Evolutionary conservation across 768 basidiomycete species (phyloP).

Genomic region (Boletellus ananiceps): DNA sequence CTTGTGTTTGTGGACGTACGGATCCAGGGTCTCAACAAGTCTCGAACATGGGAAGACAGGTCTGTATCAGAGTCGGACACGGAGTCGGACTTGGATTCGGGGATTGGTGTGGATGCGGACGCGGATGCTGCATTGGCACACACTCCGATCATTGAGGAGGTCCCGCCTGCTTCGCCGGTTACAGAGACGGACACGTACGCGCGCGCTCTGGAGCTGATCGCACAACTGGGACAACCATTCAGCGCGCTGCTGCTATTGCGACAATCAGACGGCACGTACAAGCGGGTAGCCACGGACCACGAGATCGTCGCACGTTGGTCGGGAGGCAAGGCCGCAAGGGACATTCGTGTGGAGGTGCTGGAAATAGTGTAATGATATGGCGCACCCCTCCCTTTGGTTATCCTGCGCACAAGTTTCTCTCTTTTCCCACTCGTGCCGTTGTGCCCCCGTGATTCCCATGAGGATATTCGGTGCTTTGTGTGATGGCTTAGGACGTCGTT

Average conservation of each 20-base stretch:
- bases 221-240: slow-evolving; percentile 5
- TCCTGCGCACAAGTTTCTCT: too few relatives aligned
- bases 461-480: too few relatives aligned
- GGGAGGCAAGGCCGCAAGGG: not conserved
- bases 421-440: too few relatives aligned
- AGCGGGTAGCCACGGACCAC: slow-evolving; percentile 5
- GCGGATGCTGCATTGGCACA: not conserved
- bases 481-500: too few relatives aligned
- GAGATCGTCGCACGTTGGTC: slow-evolving; percentile 1
- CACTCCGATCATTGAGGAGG: not conserved
- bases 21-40: not conserved
- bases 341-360: slow-evolving; percentile 1
- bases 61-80: not conserved
- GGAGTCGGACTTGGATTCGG: not conserved
- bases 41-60: not conserved
- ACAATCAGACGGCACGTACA: not conserved
- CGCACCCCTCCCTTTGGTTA: not conserved
- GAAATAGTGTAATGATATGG: not conserved
- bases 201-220: slow-evolving; percentile 3
- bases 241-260: slow-evolving; percentile 1
- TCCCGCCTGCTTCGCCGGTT: not conserved
- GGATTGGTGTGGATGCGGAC: not conserved
- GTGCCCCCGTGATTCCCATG: too few relatives aligned
- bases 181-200: not conserved
- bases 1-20: not conserved